Percentiles rank a stretch among this genome's conserved stretches.
phyloP scores from a whole-genome alignment of 495 filamentous ascomycete species.

The Chaetomium fimeti region DNA sequence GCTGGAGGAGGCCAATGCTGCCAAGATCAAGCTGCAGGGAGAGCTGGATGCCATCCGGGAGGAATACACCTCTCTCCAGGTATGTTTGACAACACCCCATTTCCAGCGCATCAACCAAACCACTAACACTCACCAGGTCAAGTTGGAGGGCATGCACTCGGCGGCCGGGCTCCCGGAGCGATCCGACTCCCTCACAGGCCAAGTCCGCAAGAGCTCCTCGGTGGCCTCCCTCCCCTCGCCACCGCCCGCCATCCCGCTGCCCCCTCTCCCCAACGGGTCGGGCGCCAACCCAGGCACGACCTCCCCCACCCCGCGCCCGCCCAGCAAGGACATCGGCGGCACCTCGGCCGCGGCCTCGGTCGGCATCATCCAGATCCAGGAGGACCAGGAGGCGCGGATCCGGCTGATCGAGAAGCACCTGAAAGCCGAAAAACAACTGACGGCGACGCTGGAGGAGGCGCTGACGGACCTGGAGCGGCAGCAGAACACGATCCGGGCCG shows the following conservation, averaged over 20 bases:
- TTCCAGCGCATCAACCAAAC: neutral
- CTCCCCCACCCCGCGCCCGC: slow-evolving; percentile 59
- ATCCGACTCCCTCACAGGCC: slow-evolving; percentile 67
- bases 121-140: slow-evolving; percentile 51
- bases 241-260: slow-evolving; percentile 86
- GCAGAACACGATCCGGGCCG: slow-evolving; percentile 78
- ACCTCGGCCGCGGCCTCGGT: slow-evolving; percentile 48
- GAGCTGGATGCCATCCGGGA: slow-evolving; percentile 63
- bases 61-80: slow-evolving; percentile 64
- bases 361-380: slow-evolving; percentile 61
- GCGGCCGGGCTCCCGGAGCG: slow-evolving; percentile 56
- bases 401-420: slow-evolving; percentile 96
- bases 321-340: slow-evolving; percentile 65
- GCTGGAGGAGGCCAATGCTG: slow-evolving; percentile 55
- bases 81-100: slow-evolving; percentile 41
- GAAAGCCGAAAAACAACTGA: slow-evolving; percentile 93
- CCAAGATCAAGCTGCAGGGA: slow-evolving; percentile 48
- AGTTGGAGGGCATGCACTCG: slow-evolving; percentile 40
- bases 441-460: slow-evolving; percentile 89
- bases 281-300: slow-evolving; percentile 42
- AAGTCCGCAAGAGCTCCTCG: slow-evolving; percentile 82
- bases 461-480: slow-evolving; percentile 88
- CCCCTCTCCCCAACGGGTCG: slow-evolving; percentile 67
- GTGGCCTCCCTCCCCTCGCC: slow-evolving; percentile 85
- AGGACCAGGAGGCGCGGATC: slow-evolving; percentile 93